phyloP scores from a whole-genome alignment of 768 basidiomycete species.

The Floccularia luteovirens region DNA sequence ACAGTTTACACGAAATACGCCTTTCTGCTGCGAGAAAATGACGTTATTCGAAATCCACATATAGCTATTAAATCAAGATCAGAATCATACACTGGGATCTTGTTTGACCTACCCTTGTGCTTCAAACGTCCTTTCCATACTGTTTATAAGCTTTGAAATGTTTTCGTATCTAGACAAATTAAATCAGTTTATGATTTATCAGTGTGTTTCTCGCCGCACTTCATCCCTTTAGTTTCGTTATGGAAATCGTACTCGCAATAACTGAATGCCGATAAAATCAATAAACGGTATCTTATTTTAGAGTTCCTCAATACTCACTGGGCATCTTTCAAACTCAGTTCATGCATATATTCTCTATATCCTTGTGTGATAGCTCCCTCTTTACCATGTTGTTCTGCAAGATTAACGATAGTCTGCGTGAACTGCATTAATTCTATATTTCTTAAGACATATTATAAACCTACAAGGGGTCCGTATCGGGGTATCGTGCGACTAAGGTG shows the following conservation, averaged over 20 bases:
- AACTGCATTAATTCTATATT: not conserved
- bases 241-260: slow-evolving; percentile 92
- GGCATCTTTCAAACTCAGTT: slow-evolving; percentile 45
- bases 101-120: slow-evolving; percentile 56
- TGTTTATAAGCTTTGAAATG: slow-evolving; percentile 65
- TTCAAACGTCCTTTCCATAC: slow-evolving; percentile 71
- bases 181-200: slow-evolving; percentile 2
- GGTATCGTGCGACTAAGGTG: slow-evolving; percentile 66
- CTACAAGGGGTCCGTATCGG: slow-evolving; percentile 62
- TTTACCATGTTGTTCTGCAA: slow-evolving; percentile 88
- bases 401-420: slow-evolving; percentile 70
- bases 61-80: slow-evolving; percentile 38
- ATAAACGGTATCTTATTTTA: not conserved
- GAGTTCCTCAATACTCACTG: slow-evolving; percentile 32
- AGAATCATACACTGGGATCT: slow-evolving; percentile 1
- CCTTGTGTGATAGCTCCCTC: slow-evolving; percentile 75
- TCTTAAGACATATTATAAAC: slow-evolving; percentile 25
- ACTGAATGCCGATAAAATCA: slow-evolving; percentile 25
- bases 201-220: slow-evolving; percentile 34
- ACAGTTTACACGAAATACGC: slow-evolving; percentile 87
- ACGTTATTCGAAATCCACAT: slow-evolving; percentile 72
- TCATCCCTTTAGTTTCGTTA: slow-evolving; percentile 90
- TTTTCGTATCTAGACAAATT: slow-evolving; percentile 68
- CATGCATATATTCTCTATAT: slow-evolving; percentile 63
- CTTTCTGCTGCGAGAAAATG: slow-evolving; percentile 74